Percentiles rank a stretch among this genome's conserved stretches.
Conservation (phyloP, 2,329 filamentous ascomycete species). For the Cyphellophora attinorum region DNA sequence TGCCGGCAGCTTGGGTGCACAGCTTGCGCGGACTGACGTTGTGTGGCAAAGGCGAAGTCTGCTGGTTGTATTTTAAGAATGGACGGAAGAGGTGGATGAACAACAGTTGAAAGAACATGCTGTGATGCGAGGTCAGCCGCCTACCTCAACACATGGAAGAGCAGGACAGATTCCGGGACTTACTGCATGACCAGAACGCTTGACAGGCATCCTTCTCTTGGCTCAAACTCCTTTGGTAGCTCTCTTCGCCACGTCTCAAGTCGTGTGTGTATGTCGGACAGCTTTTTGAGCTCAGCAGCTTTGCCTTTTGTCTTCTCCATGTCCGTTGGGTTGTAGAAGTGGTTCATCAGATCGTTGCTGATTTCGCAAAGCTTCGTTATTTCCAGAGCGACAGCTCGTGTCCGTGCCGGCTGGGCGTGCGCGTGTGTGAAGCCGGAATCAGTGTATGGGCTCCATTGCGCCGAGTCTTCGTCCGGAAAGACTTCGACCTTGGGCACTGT, state of each 20-base stretch:
- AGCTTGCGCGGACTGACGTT: constrained; percentile 86
- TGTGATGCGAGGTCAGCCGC: too few relatives aligned
- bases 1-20: constrained; percentile 79
- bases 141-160: too few relatives aligned
- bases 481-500: constrained; percentile 85
- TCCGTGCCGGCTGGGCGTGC: constrained; percentile 70
- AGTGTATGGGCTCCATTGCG: constrained; percentile 79
- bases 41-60: constrained; percentile 69
- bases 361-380: constrained; percentile 83
- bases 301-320: constrained; percentile 58
- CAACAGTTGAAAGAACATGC: constrained; percentile 95
- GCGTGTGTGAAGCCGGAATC: constrained; percentile 68
- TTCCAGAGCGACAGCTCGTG: constrained; percentile 70
- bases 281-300: constrained; percentile 76
- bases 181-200: constrained; percentile 76
- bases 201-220: constrained; percentile 79
- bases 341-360: constrained; percentile 76
- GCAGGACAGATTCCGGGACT: too few relatives aligned
- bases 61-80: constrained; percentile 80
- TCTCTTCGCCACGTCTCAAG: constrained; percentile 82
- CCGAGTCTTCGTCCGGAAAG: constrained; percentile 77
- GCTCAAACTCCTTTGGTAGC: constrained; percentile 76
- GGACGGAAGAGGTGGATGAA: constrained; percentile 94
- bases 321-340: constrained; percentile 77
- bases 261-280: constrained; percentile 82